Evolutionary conservation across 2,329 filamentous ascomycete species (phyloP), one percentile per base, ranked within the genome.

Genomic region (Hymenotorrendiella dingleyae): DNA sequence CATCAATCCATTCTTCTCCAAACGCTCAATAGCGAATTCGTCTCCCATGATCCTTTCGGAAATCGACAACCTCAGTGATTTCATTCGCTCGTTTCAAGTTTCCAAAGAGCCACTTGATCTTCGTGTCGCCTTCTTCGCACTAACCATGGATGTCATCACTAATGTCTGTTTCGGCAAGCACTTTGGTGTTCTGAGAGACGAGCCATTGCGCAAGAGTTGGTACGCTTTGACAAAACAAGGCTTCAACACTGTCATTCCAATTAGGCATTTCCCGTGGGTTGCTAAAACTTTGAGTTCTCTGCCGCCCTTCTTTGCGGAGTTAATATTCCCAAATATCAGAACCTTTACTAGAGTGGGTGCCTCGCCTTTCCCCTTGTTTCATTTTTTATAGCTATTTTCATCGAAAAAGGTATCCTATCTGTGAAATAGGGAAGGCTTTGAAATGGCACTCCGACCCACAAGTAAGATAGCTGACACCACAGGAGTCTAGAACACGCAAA

Each of bases 1-100:
- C 4, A 17, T 47, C 14, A 38, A 43, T 16, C 39, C 42, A 7
- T 47, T 39, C 26, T 28, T 28, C 7, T 28, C 26, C 10, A 28
- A 28, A 28, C 26, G 6, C 10, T 28, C 26, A 3, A 28, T 28
- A 28, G 6, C 14, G 10, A 28, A 28, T 3, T 11, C 14, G 26
- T 10, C 10, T 10, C 26, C 26, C 10, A n/a, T 28, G 10, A 28
- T 28, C n/a, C n/a, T n/a, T n/a, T n/a, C n/a, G n/a, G n/a, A n/a
- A n/a, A n/a, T n/a, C n/a, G n/a, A n/a, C n/a, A n/a, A n/a, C 10
- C 10, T 28, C 10, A 28, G 26, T 3, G 26, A n/a, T 11, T 28
- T 28, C 10, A 28, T 7, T n/a, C 10, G 26, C 26, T 28, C 10
- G 14, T 28, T 8, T 10, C 26, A n/a, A 28, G 26, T 11, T n/a